Base-by-base conservation (phyloP, 2,329 filamentous ascomycete species). In the Cladosporium colombiae region DNA sequence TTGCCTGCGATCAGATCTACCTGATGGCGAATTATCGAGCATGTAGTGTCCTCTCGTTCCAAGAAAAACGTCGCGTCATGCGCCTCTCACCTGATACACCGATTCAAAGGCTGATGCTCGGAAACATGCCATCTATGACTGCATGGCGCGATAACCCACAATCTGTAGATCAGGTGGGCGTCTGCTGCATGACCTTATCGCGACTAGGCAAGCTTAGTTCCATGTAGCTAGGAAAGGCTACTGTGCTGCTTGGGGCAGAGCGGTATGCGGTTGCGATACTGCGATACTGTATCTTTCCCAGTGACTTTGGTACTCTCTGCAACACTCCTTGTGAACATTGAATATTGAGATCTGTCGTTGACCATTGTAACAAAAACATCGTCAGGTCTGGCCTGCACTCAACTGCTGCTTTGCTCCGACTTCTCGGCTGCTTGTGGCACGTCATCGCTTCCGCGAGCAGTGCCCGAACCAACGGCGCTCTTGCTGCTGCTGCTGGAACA, bases 101-200 rank as follows among this genome's bases (percentile, higher is more conserved):
- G 14, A 31, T 21, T 1, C 18, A 23, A 21, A 55, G 13, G 25
- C 27, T 29, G 31, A 33, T 31, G 31, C 33, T 57, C 55, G 21
- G 29, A 2, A 21, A 23, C 33, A 40, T 57, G 55, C 55, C 55
- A 40, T 57, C 31, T 18, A 40, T 35, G 31, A 57, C 31, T 35
- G 14, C n/a, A 59, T 59, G 56, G 56, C 56, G 56, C 56, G 37
- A 59, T 59, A 16, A 46, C 33, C 21, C 23, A 27, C 35, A 40
- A 29, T 29, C n/a, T 37, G 56, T 18, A 40, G 56, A 59, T 59
- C 56, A 59, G 33, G 56, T 59, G 56, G 56, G 23, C 56, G 37
- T 29, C 27, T 59, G 21, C 37, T 46, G 56, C 56, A 59, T 59
- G 56, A 59, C 56, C 56, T 59, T 59, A 59, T 59, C 56, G 56